Evolutionary conservation across 805 yeast genomes (phyloP).

Genomic region (Cyberlindnera suaveolens): DNA sequence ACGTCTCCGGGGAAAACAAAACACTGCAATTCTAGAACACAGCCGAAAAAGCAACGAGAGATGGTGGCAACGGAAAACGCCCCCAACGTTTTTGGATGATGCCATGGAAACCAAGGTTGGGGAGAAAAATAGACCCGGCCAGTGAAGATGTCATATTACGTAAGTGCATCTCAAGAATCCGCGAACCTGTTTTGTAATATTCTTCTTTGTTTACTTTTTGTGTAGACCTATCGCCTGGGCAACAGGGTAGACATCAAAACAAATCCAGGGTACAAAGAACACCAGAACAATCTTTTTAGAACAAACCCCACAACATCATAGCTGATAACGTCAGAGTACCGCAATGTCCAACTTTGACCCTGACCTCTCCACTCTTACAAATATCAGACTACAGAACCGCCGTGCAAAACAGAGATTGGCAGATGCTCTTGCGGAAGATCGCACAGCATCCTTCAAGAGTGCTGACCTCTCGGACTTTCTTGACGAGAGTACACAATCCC

Average conservation of each 20-base stretch:
- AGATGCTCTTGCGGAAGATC: conserved; percentile 1
- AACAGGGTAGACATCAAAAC: neutral
- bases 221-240: neutral
- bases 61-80: no score
- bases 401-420: conserved; percentile 12
- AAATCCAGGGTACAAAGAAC: neutral
- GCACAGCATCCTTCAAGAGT: conserved; percentile 1
- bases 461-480: conserved; percentile 1
- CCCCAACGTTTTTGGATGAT: no score
- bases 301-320: neutral
- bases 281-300: neutral
- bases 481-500: conserved; percentile 8
- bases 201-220: no score
- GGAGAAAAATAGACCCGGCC: no score
- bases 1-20: no score
- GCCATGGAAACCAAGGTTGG: no score
- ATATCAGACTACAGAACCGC: conserved; percentile 15
- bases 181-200: no score
- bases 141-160: no score
- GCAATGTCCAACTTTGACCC: conserved; percentile 7
- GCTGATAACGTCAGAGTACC: neutral
- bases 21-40: no score
- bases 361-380: conserved; percentile 19
- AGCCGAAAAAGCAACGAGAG: no score
- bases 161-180: no score